phyloP scores from a whole-genome alignment of 2,329 filamentous ascomycete genomes.

The Ophidiomyces ophidiicola region DNA sequence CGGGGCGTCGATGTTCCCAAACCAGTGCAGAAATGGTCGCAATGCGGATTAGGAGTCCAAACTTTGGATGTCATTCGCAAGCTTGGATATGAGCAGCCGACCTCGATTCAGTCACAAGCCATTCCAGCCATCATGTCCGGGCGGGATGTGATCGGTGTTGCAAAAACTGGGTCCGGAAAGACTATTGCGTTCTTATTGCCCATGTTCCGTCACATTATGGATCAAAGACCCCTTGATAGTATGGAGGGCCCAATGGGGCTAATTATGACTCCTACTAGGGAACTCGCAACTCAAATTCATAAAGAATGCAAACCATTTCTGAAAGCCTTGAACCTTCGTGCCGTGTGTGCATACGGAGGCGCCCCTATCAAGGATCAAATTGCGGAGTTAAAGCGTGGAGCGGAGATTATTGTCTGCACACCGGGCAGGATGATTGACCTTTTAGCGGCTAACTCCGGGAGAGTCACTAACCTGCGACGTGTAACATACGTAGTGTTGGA shows the following conservation, averaged over 20 bases:
- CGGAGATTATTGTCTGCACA: slow-evolving; percentile 89
- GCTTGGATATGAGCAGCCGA: slow-evolving; percentile 76
- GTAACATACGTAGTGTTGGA: slow-evolving; percentile 93
- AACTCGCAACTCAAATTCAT: slow-evolving; percentile 87
- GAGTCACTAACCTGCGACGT: slow-evolving; percentile 78
- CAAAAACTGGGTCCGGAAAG: slow-evolving; percentile 96
- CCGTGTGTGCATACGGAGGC: slow-evolving; percentile 88
- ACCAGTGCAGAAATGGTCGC: slow-evolving; percentile 91
- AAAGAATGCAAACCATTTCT: slow-evolving; percentile 89
- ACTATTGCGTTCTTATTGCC: slow-evolving; percentile 90
- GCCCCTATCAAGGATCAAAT: slow-evolving; percentile 97
- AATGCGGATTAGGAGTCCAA: slow-evolving; percentile 78
- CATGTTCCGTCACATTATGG: slow-evolving; percentile 96
- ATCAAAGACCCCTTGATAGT: slow-evolving; percentile 68
- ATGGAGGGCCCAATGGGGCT: slow-evolving; percentile 79
- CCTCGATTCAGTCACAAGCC: slow-evolving; percentile 88
- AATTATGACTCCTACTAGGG: slow-evolving; percentile 87
- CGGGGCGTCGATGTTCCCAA: slow-evolving; percentile 78
- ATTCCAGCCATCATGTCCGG: slow-evolving; percentile 93
- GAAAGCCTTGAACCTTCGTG: slow-evolving; percentile 70
- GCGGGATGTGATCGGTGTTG: slow-evolving; percentile 86
- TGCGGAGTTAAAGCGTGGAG: slow-evolving; percentile 85
- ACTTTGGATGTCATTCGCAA: slow-evolving; percentile 73
- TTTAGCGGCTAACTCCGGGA: slow-evolving; percentile 81
- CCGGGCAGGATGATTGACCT: slow-evolving; percentile 94